Evolutionary conservation across 2,329 filamentous ascomycete genomes (phyloP), one percentile per base, ranked within the genome.

Genomic region (Stagonosporopsis chrysanthemi): DNA sequence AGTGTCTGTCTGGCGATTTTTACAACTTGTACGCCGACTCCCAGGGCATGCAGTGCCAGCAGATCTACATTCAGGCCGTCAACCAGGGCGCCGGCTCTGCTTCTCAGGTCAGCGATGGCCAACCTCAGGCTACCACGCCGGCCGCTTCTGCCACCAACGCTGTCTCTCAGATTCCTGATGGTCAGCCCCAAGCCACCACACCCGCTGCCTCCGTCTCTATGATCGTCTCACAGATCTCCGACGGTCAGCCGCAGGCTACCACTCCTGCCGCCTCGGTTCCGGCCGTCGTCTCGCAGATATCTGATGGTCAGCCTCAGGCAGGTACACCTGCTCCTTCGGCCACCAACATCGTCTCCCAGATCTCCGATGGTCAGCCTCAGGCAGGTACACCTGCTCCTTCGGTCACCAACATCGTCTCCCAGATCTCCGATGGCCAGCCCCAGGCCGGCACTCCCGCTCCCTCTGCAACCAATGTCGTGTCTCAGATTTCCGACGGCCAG

Each of bases 11-110:
- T 17, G 90, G 91, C 26, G 77, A 79, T 72, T 94, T 95, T 79
- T 92, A 88, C 82, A 96, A 96, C 81, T 80, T 96, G 24, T 96
- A 96, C 76, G 88, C 93, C 75, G 81, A 85, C 56, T 76, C 83
- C 70, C 87, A 84, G 81, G 90, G 88, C 3, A 75, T 77, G 22
- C 90, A 94, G 75, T 95, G 91, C 78, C 80, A 82, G 22, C 63
- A 68, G 29, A 73, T 77, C 52, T 71, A 73, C 60, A 67, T 77
- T 19, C 55, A 61, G 40, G 67, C 66, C 36, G 64, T 63, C 40
- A 58, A 55, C 23, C 36, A 58, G 19, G 61, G 58, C 24, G 47
- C 56, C 14, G 49, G 49, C 42, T 58, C 55, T 17, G 57, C 57
- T 23, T 60, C 60, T 22, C 58, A 61, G 44, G 70, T 71, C 43